Base-by-base conservation (phyloP, 257 asterid species). In the Cordia subcordata region DNA sequence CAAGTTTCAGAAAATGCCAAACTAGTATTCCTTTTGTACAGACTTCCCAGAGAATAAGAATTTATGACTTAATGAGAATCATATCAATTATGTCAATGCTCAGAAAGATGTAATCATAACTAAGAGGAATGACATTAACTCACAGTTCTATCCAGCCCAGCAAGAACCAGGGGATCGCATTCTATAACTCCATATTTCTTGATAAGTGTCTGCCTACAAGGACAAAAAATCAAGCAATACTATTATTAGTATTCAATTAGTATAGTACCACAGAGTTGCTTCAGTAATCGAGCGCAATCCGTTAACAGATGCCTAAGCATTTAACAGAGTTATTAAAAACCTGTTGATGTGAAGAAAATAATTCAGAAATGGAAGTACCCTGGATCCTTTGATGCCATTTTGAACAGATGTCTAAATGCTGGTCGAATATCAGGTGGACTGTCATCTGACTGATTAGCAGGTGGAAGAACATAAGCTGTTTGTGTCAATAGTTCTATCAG, bases 381-480 rank as follows among this genome's bases (percentile, higher is more conserved):
- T 8, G 79, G 62, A 65, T 76, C 88, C 58, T 64, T 85, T 10
- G 84, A 47, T 60, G 94, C 71, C 37, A 80, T 71, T 84, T 80
- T 88, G 79, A 88, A 67, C 51, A 63, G n/a, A 73, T 92, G 98
- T 76, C 87, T 85, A 75, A 92, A 92, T 23, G 98, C 98, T 65
- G 98, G 98, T 49, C 95, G 88, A 57, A 92, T 81, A 65, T 88
- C 96, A 58, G 95, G 98, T 22, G 98, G 98, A 42, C 76, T 59
- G 66, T 88, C 98, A 63, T 82, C 93, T 53, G 85, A 60, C 68
- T 85, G 95, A 78, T 63, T 69, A 58, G 76, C 81, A 49, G 95
- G 88, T 61, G 90, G 84, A 77, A 82, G 95, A 61, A 92, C 87
- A 73, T 84, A 86, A 70, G 98, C 98, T 68, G 90, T 84, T 77